Conservation (phyloP, 768 basidiomycete genomes). For the Phylloporus scabripes region DNA sequence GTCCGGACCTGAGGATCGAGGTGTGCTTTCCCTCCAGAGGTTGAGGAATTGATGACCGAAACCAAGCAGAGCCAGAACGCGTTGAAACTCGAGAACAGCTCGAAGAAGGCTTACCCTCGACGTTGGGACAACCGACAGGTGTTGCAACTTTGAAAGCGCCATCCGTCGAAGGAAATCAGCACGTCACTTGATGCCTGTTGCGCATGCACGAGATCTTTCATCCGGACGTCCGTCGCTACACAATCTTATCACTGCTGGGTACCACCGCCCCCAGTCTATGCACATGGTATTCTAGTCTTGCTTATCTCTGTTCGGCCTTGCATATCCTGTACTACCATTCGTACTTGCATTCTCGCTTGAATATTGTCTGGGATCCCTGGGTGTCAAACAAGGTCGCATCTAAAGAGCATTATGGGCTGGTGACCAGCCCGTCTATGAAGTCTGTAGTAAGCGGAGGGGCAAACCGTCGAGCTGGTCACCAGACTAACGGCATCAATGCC, state of each 20-base stretch:
- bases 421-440: no score
- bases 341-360: neutral
- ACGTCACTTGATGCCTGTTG: neutral
- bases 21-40: neutral
- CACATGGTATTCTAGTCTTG: slow-evolving; percentile 1
- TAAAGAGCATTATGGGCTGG: no score
- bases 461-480: no score
- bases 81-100: slow-evolving; percentile 4
- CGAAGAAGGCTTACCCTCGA: slow-evolving; percentile 20
- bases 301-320: slow-evolving; percentile 8
- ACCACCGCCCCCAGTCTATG: slow-evolving; percentile 5
- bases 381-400: no score
- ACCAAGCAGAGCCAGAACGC: slow-evolving; percentile 4
- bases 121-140: slow-evolving; percentile 26
- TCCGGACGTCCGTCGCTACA: neutral
- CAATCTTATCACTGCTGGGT: slow-evolving; percentile 1
- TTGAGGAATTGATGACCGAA: slow-evolving; percentile 4
- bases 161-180: slow-evolving; percentile 4
- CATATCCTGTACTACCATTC: slow-evolving; percentile 5
- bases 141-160: slow-evolving; percentile 11
- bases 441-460: no score
- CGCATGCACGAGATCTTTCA: neutral
- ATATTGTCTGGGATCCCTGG: neutral
- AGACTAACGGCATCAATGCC: no score
- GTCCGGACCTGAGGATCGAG: slow-evolving; percentile 6